Base-by-base conservation (phyloP, 140 eudicot genomes). In the Senecio squalidus region DNA sequence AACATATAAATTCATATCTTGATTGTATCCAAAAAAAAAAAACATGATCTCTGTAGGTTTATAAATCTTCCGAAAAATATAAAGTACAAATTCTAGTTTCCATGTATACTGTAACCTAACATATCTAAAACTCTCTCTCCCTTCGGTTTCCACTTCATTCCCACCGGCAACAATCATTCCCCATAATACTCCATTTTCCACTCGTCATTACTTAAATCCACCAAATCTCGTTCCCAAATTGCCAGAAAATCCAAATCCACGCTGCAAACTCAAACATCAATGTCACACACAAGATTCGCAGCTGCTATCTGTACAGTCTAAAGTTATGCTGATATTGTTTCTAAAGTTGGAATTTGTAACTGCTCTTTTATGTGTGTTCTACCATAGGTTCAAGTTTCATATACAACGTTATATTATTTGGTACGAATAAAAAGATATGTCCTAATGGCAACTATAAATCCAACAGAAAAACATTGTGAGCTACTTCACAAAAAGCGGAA, bases 21-120 rank as follows among this genome's bases (percentile, higher is more conserved):
- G n/a, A n/a, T n/a, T n/a, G n/a, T n/a, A n/a, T n/a, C n/a, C n/a
- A n/a, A n/a, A n/a, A n/a, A n/a, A n/a, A n/a, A n/a, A n/a, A n/a
- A n/a, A n/a, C n/a, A n/a, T n/a, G n/a, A n/a, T n/a, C n/a, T n/a
- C n/a, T n/a, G n/a, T n/a, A n/a, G n/a, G n/a, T n/a, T n/a, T n/a
- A 33, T 31, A 14, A 20, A 0, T 56, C 9, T 6, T 16, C n/a
- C 0, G 14, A 54, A 41, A 18, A 26, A 8, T 5, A 21, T 2
- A 34, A 55, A 22, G 15, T 30, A 54, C 55, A 54, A 26, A 39
- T 27, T 8, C 3, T 14, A 63, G 11, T 21, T 2, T 25, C 8
- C 25, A 58, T 46, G 57, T 51, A 10, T 64, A 30, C 24, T 5
- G 5, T 62, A 30, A 64, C 53, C 60, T 36, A 64, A 26, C 4